Base-by-base conservation (phyloP, 176 grass and related monocot genomes). In the Lolium rigidum region DNA sequence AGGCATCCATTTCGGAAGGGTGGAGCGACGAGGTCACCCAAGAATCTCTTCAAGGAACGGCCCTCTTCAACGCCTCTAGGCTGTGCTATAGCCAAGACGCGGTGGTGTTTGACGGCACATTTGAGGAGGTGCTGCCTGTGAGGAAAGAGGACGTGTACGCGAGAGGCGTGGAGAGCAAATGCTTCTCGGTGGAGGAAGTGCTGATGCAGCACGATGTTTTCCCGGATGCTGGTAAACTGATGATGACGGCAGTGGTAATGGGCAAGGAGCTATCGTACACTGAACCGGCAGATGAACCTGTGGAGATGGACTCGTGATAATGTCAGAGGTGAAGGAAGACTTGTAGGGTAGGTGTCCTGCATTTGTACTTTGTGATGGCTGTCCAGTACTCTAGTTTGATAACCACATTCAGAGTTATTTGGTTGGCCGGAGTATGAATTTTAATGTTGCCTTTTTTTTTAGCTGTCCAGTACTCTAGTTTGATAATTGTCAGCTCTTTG, bases 211-310 rank as follows among this genome's bases (percentile, higher is more conserved):
- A 98, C 81, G 89, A 90, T 22, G 89, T 92, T 82, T 98, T 96
- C 51, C 90, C 94, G 73, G 97, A 98, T 83, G 94, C 97, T 47
- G 97, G 97, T 77, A 98, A 94, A 71, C 64, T 98, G 84, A 94
- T 96, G 94, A 78, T 94, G 89, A 90, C 92, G 41, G 93, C 97
- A 18, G 73, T 98, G 64, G 64, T 94, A 4, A 86, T 92, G 90
- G 91, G 90, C 74, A 91, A 89, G 78, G 93, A 94, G 21, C 74
- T 86, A 4, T 56, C 56, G 11, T 46, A 84, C 68, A 68, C 76
- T 39, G 77, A 15, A 41, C 54, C 60, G 31, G 70, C 85, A 70
- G 77, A 76, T 66, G 92, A 89, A 38, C 79, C 83, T 70, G 59
- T 91, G 48, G 84, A 78, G 41, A 88, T 96, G 88, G 88, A 89